A percentile compares a stretch with the other conserved stretches of the same genome.
phyloP scores from a whole-genome alignment of 352 stramenopile genomes.

The Halophytophthora polymorphica region DNA sequence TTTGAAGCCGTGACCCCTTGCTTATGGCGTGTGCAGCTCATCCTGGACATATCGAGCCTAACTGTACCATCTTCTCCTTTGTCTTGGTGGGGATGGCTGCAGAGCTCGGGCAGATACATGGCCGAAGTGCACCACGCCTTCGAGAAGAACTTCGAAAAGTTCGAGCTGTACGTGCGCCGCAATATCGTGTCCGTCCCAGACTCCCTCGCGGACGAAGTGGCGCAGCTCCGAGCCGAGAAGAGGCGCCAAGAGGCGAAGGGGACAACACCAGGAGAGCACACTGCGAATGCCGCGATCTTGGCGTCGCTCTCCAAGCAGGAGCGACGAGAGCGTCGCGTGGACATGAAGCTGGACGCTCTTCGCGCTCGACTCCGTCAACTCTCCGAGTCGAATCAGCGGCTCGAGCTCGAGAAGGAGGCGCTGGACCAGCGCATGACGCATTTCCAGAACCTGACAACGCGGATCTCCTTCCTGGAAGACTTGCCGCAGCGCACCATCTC shows the following conservation, averaged over 20 bases:
- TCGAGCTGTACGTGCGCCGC: slow-evolving; percentile 72
- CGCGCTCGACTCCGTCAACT: slow-evolving; percentile 34
- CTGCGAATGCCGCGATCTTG: too few relatives aligned
- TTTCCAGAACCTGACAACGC: slow-evolving; percentile 32
- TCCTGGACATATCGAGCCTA: not conserved
- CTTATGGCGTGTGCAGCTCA: not conserved
- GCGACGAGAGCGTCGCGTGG: slow-evolving; percentile 35
- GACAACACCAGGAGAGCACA: slow-evolving; percentile 12
- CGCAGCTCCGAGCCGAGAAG: slow-evolving; percentile 34
- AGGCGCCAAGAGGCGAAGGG: slow-evolving; percentile 3
- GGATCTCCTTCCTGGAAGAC: slow-evolving; percentile 51
- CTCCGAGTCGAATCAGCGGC: slow-evolving; percentile 34
- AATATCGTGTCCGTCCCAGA: slow-evolving; percentile 68
- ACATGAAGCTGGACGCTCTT: slow-evolving; percentile 34
- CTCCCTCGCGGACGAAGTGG: slow-evolving; percentile 40
- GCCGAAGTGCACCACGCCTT: slow-evolving; percentile 54
- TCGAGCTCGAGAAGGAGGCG: slow-evolving; percentile 47
- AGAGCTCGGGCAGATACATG: slow-evolving; percentile 68
- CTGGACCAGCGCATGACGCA: slow-evolving; percentile 33
- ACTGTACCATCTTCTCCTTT: not conserved
- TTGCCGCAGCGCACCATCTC: slow-evolving; percentile 33
- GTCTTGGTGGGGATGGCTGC: not conserved
- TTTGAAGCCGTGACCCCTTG: too few relatives aligned
- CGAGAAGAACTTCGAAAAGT: slow-evolving; percentile 83
- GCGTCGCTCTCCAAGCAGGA: slow-evolving; percentile 39